Conservation (phyloP, 352 stramenopile genomes). For the Phytophthora constricta region DNA sequence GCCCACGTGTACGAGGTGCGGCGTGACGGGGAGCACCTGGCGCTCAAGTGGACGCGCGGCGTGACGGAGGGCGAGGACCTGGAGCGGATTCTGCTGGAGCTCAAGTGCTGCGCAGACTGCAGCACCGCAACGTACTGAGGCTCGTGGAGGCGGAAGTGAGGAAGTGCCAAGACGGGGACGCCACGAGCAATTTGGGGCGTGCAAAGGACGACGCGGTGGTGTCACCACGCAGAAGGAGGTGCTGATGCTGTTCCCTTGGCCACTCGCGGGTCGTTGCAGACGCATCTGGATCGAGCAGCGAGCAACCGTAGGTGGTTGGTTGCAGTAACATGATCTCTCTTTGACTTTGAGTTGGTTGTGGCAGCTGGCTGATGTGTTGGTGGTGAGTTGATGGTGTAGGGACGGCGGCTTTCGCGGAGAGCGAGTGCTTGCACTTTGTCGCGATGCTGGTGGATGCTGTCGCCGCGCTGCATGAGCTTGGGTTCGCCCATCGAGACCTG, state of each 20-base stretch:
- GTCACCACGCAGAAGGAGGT: constrained; percentile 45
- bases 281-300: constrained; percentile 46
- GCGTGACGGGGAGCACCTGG: constrained; percentile 42
- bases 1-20: constrained; percentile 67
- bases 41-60: constrained; percentile 73
- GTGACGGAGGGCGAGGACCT: constrained; percentile 64
- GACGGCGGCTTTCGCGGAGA: constrained; percentile 48
- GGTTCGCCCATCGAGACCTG: constrained; percentile 78
- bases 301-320: neutral
- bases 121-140: constrained; percentile 58
- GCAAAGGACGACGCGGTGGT: neutral
- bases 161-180: neutral
- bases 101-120: constrained; percentile 71
- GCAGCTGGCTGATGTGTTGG: neutral
- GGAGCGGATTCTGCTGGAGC: constrained; percentile 68
- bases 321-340: no score
- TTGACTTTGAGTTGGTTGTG: neutral
- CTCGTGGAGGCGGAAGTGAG: constrained; percentile 65
- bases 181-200: no score
- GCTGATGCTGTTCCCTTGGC: constrained; percentile 69
- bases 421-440: constrained; percentile 62
- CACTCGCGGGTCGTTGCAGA: constrained; percentile 62
- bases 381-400: constrained; percentile 12
- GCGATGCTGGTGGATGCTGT: constrained; percentile 60
- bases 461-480: constrained; percentile 55